Percentiles rank a stretch among this genome's conserved stretches.
These are phyloP conservation scores for Barbarea vulgaris DNA, from an alignment of 345 rosid species.

Conservation along the genomic window DNA sequence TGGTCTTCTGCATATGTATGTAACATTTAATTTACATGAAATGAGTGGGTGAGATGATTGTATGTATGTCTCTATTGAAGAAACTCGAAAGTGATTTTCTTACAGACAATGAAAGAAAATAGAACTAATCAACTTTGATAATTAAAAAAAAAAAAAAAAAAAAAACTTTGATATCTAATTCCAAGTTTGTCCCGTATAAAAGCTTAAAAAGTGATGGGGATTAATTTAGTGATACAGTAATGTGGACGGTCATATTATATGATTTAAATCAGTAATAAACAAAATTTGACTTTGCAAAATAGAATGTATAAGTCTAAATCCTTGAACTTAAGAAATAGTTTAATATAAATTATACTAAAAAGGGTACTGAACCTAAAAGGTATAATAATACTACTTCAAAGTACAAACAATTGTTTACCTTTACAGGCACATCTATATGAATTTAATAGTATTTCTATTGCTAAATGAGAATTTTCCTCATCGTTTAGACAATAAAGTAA, in stretches of 20 bases:
- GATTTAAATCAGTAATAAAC: background rate
- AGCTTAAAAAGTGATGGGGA: background rate
- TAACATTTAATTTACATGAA: background rate
- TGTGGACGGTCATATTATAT: background rate
- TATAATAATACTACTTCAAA: background rate
- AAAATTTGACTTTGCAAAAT: constrained; percentile 24
- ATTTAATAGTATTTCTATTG: background rate
- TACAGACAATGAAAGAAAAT: background rate
- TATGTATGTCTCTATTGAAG: background rate
- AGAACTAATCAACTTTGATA: background rate
- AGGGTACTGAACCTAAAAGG: background rate
- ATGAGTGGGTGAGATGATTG: background rate
- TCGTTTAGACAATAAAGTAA: background rate
- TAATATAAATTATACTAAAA: background rate
- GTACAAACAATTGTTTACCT: background rate
- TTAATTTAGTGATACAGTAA: background rate
- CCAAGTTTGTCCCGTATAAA: background rate
- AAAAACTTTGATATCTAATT: background rate
- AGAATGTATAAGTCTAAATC: background rate
- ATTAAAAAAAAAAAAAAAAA: background rate
- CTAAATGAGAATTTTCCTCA: background rate
- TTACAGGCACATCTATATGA: background rate
- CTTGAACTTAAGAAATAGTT: background rate
- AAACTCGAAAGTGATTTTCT: background rate
- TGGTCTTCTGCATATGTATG: background rate